phyloP scores from a whole-genome alignment of 2,329 filamentous ascomycete genomes.

The Cytospora piceae region DNA sequence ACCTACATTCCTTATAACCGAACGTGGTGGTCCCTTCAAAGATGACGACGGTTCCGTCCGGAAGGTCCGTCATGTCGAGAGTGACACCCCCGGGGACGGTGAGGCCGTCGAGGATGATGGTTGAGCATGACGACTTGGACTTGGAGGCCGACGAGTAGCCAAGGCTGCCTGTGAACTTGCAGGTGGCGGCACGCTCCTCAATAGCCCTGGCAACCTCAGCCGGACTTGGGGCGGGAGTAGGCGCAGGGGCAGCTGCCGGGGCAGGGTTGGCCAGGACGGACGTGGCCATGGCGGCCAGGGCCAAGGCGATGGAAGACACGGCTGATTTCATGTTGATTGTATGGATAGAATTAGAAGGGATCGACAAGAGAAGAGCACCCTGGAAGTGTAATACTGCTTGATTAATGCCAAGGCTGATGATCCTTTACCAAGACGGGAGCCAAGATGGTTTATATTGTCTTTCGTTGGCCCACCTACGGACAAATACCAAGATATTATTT shows the following conservation, averaged over 20 bases:
- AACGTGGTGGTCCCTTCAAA: constrained; percentile 29
- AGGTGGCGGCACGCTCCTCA: constrained; percentile 38
- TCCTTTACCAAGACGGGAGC: background rate
- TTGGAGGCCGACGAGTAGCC: constrained; percentile 45
- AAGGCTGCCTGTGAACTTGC: constrained; percentile 58
- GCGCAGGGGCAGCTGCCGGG: constrained; percentile 18
- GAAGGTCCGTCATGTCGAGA: constrained; percentile 42
- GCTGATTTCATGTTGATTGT: background rate
- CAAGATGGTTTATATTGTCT: background rate
- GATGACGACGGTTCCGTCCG: constrained; percentile 43
- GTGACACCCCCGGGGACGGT: constrained; percentile 43
- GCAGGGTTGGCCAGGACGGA: constrained; percentile 12
- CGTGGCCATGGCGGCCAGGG: constrained; percentile 12
- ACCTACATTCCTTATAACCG: constrained; percentile 65
- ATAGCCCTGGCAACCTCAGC: constrained; percentile 19
- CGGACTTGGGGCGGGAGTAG: constrained; percentile 19
- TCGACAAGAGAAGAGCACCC: background rate
- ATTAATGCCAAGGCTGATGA: background rate
- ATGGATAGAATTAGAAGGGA: background rate
- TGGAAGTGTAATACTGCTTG: background rate
- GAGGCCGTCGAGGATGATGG: constrained; percentile 44
- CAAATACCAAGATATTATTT: background rate
- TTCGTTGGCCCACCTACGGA: background rate
- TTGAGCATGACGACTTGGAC: constrained; percentile 47
- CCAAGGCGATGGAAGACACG: background rate